Conservation (phyloP, 768 basidiomycete species). For the Daedaleopsis sinensis region DNA sequence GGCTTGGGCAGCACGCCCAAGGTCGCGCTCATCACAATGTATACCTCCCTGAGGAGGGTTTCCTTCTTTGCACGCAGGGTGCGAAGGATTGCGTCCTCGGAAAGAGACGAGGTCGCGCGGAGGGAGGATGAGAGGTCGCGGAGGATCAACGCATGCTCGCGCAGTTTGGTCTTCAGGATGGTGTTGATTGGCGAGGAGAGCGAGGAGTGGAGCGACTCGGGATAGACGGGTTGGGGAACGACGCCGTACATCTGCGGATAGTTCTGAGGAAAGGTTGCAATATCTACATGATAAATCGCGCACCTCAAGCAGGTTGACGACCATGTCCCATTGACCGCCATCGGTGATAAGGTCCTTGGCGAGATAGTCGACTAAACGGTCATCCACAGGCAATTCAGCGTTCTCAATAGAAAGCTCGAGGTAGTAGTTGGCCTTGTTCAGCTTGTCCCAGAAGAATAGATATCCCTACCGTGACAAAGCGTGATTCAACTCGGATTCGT, state of each 20-base stretch:
- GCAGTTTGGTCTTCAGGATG: slow-evolving; percentile 87
- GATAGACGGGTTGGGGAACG: slow-evolving; percentile 80
- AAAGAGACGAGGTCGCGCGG: slow-evolving; percentile 40
- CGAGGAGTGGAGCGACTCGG: slow-evolving; percentile 84
- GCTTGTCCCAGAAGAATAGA: slow-evolving; percentile 95
- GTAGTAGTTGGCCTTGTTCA: slow-evolving; percentile 93
- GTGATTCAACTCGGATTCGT: neutral
- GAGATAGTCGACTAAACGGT: slow-evolving; percentile 80
- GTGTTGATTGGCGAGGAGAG: slow-evolving; percentile 71
- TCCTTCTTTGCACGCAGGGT: slow-evolving; percentile 84
- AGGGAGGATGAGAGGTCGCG: slow-evolving; percentile 63
- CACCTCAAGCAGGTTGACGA: slow-evolving; percentile 64
- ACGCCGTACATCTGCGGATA: slow-evolving; percentile 71
- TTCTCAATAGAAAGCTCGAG: slow-evolving; percentile 87
- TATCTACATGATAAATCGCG: neutral
- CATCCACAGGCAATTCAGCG: slow-evolving; percentile 77
- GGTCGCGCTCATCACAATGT: slow-evolving; percentile 80
- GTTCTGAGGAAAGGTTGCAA: slow-evolving; percentile 1
- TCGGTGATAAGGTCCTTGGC: slow-evolving; percentile 81
- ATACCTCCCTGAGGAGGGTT: slow-evolving; percentile 81
- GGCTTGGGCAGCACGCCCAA: slow-evolving; percentile 86
- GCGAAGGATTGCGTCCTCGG: slow-evolving; percentile 48
- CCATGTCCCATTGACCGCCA: slow-evolving; percentile 97
- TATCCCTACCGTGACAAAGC: slow-evolving; percentile 56
- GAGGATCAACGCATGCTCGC: slow-evolving; percentile 87